A percentile compares a stretch with the other conserved stretches of the same genome.
Evolutionary conservation across 2,329 filamentous ascomycete genomes (phyloP).

Genomic region (Colletotrichum liriopes): DNA sequence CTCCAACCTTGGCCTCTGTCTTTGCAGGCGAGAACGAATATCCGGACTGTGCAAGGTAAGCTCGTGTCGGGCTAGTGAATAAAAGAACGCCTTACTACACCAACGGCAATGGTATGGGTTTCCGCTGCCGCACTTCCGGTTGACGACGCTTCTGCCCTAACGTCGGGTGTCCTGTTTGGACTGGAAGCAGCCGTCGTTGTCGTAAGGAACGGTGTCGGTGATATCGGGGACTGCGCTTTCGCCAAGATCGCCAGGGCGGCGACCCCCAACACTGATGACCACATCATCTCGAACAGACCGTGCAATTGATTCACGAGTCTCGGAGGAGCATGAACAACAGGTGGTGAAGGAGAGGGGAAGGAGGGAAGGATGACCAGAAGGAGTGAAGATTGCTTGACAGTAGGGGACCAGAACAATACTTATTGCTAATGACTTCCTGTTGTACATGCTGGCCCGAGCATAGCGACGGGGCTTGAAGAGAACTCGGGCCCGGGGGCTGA

Average conservation of each 20-base stretch:
- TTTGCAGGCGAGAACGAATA: conserved; percentile 52
- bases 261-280: conserved; percentile 6
- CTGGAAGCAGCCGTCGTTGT: neutral
- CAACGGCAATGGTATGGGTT: conserved; percentile 42
- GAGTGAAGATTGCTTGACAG: neutral
- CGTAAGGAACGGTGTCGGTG: conserved; percentile 23
- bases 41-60: conserved; percentile 44
- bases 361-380: neutral
- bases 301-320: neutral
- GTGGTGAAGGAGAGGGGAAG: neutral
- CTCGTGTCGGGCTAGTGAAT: neutral
- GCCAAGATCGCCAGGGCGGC: conserved; percentile 16
- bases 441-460: conserved; percentile 17
- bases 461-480: conserved; percentile 6
- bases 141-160: neutral
- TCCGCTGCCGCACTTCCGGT: neutral
- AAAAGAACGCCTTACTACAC: conserved; percentile 24
- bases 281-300: conserved; percentile 17
- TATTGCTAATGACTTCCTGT: conserved; percentile 19
- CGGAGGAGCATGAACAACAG: neutral
- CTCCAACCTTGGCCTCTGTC: conserved; percentile 58
- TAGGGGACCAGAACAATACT: conserved; percentile 18
- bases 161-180: neutral
- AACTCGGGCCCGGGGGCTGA: conserved; percentile 34
- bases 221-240: conserved; percentile 24